Base-by-base conservation (phyloP, 345 rosid species). In the Sisymbrium irio region DNA sequence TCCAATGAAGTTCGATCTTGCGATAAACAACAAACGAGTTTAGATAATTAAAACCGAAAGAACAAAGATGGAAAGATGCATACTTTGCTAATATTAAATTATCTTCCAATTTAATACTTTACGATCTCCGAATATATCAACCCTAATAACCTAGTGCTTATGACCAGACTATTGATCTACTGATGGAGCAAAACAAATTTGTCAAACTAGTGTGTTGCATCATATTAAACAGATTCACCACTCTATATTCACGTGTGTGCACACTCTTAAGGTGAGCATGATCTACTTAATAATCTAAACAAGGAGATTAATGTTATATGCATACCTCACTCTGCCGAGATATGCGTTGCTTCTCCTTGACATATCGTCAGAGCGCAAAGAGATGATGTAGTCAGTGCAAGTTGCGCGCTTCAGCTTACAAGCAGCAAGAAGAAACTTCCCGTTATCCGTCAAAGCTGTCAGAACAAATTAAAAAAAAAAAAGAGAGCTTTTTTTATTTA, bases 371-470 rank as follows among this genome's bases (percentile, higher is more conserved):
- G 81, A 62, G 42, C 78, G 54, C 56, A 86, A 44, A 71, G 89
- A 84, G 74, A 89, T 79, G 36, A 84, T 71, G 61, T 83, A 86
- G 73, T 89, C 96, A 25, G 90, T 87, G 42, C 89, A 89, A 19
- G 90, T 89, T 11, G 96, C 77, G 9, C 87, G 84, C 59, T 86
- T 89, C 41, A 80, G 81, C 82, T 81, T 87, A 59, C 77, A 82
- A 14, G 92, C 96, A 83, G 85, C 83, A 32, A 89, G 92, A 78
- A 87, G 92, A 66, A 85, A 87, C 83, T 89, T 89, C 4, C 92
- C 96, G 36, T 83, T 79, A 73, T 84, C 92, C 12, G 75, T 77
- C 73, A 82, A 75, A 62, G 88, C 96, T 89, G 79, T 62, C 70
- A 79, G 4, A 67, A 49, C 7, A 17, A 4, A 20, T 19, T 9